Evolutionary conservation across 805 yeast genomes (phyloP).

Genomic region (Candida xyloterini): DNA sequence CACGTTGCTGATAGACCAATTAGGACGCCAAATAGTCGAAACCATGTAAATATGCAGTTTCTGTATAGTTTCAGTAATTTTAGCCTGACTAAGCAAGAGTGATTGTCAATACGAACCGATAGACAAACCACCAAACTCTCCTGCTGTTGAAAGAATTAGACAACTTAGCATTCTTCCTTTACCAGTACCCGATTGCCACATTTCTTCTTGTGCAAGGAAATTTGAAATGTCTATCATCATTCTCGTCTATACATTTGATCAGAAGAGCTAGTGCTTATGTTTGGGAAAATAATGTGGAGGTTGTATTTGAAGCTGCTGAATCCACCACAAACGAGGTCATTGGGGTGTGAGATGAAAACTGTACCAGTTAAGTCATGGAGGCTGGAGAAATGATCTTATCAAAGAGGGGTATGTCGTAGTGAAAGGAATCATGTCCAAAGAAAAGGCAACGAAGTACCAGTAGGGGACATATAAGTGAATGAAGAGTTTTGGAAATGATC

Average conservation of each 20-base stretch:
- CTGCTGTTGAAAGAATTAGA: constrained; percentile 29
- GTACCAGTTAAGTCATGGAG: background rate
- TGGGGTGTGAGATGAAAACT: background rate
- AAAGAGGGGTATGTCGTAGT: background rate
- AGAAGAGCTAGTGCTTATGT: background rate
- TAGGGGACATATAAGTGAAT: constrained; percentile 16
- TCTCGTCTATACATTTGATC: constrained; percentile 25
- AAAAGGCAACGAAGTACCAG: background rate
- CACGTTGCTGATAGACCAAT: constrained; percentile 22
- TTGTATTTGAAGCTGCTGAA: background rate
- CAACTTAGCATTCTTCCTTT: constrained; percentile 37
- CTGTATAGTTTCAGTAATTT: constrained; percentile 18
- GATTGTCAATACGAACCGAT: constrained; percentile 44
- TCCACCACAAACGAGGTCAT: background rate
- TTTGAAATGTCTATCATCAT: constrained; percentile 19
- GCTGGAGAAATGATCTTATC: constrained; percentile 1
- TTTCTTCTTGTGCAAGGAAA: constrained; percentile 22
- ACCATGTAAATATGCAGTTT: constrained; percentile 26
- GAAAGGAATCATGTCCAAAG: background rate
- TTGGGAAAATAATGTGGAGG: background rate
- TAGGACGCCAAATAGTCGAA: constrained; percentile 18
- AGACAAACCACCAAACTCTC: constrained; percentile 44
- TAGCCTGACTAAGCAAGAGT: constrained; percentile 28
- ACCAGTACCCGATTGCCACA: constrained; percentile 34
- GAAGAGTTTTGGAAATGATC: constrained; percentile 16